Evolutionary conservation across 2,329 filamentous ascomycete genomes (phyloP).

Genomic region (Chrysoporthe puriensis): DNA sequence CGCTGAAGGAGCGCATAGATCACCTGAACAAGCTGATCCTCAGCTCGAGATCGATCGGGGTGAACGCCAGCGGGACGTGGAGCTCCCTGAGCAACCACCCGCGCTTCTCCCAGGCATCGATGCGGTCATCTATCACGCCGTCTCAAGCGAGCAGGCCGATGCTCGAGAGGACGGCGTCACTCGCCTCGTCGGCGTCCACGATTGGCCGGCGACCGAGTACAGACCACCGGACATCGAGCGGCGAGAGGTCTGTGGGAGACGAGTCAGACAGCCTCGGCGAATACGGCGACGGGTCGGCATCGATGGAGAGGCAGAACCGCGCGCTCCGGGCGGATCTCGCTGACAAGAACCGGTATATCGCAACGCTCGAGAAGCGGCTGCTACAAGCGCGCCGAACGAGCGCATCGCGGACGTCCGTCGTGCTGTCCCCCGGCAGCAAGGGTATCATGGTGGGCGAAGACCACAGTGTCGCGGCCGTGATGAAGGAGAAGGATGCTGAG

Average conservation of each 20-base stretch:
- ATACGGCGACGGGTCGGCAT: slow-evolving; percentile 84
- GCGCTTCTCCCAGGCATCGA: slow-evolving; percentile 64
- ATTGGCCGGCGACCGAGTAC: slow-evolving; percentile 57
- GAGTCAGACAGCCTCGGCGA: slow-evolving; percentile 77
- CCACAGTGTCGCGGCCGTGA: slow-evolving; percentile 69
- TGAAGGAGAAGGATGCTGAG: slow-evolving; percentile 90
- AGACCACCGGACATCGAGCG: slow-evolving; percentile 48
- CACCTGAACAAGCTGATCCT: slow-evolving; percentile 94
- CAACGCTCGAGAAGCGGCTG: slow-evolving; percentile 88
- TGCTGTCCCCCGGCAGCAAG: slow-evolving; percentile 64
- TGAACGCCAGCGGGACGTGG: slow-evolving; percentile 77
- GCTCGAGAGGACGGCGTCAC: slow-evolving; percentile 68
- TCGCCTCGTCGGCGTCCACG: slow-evolving; percentile 65
- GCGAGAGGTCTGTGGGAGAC: slow-evolving; percentile 49
- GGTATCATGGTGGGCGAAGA: slow-evolving; percentile 77
- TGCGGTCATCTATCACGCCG: slow-evolving; percentile 66
- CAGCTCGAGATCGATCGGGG: slow-evolving; percentile 92
- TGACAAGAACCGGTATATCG: slow-evolving; percentile 97
- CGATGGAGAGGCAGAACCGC: slow-evolving; percentile 80
- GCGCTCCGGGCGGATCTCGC: slow-evolving; percentile 92
- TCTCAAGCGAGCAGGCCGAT: slow-evolving; percentile 57
- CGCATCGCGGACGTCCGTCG: slow-evolving; percentile 82
- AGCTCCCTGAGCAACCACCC: slow-evolving; percentile 69
- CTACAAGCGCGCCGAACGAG: slow-evolving; percentile 89
- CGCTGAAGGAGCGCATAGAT: slow-evolving; percentile 95